Evolutionary conservation across 345 rosid genomes (phyloP).

Genomic region (Aurinia saxatilis): DNA sequence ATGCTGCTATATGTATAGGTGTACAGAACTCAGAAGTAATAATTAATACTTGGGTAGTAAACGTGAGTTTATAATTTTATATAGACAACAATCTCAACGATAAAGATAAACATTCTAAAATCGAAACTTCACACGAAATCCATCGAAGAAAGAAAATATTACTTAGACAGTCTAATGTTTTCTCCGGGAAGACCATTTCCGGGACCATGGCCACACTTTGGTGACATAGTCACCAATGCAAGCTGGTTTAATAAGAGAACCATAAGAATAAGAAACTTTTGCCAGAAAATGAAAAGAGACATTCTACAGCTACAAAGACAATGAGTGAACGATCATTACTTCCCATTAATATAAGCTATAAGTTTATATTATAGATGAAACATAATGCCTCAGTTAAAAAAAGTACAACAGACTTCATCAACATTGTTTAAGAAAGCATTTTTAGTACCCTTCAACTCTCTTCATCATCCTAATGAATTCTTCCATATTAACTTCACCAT

Average conservation of each 20-base stretch:
- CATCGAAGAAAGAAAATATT: background rate
- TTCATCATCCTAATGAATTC: slow-evolving; percentile 82
- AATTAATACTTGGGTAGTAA: too few species aligned
- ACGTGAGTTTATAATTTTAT: too few species aligned
- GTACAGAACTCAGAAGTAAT: too few species aligned
- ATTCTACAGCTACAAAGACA: slow-evolving; percentile 5
- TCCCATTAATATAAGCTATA: background rate
- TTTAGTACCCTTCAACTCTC: slow-evolving; percentile 48
- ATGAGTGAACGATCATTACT: background rate
- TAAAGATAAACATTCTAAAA: too few species aligned
- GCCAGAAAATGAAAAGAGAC: background rate
- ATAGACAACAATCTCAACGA: too few species aligned
- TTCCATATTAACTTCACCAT: slow-evolving; percentile 60
- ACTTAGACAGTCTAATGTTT: too few species aligned
- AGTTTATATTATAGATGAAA: background rate
- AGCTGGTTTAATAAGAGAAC: too few species aligned
- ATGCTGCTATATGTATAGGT: too few species aligned
- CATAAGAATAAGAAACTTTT: background rate
- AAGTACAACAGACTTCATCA: slow-evolving; percentile 2
- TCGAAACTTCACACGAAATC: background rate
- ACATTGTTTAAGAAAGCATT: background rate
- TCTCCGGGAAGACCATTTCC: too few species aligned
- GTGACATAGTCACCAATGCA: too few species aligned
- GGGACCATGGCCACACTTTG: too few species aligned
- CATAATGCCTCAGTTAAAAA: background rate